Percentiles rank a stretch among this genome's conserved stretches.
phyloP scores from a whole-genome alignment of 2,329 filamentous ascomycete genomes.

The Aspergillus sojae region DNA sequence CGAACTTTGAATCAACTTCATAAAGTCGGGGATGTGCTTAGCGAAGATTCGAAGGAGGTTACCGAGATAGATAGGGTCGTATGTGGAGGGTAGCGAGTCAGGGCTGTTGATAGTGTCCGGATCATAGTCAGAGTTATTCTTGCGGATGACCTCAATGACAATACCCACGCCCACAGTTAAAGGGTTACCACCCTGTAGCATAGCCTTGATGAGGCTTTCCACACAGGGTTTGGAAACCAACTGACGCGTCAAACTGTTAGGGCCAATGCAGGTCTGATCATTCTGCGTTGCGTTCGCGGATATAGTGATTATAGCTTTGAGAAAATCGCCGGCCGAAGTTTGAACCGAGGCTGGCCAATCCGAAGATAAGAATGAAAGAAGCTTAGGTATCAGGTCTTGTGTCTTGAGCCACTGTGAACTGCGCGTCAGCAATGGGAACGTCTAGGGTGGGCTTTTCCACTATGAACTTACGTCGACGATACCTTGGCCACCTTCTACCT shows the following conservation, averaged over 20 bases:
- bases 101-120: slow-evolving; percentile 80
- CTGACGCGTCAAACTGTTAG: slow-evolving; percentile 93
- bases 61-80: slow-evolving; percentile 94
- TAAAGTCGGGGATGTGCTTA: slow-evolving; percentile 88
- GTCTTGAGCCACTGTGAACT: slow-evolving; percentile 78
- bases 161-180: slow-evolving; percentile 96
- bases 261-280: slow-evolving; percentile 97
- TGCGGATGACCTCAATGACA: slow-evolving; percentile 96
- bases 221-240: slow-evolving; percentile 86
- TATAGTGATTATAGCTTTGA: slow-evolving; percentile 98
- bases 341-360: slow-evolving; percentile 88
- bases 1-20: slow-evolving; percentile 81
- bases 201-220: slow-evolving; percentile 81
- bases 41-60: slow-evolving; percentile 87
- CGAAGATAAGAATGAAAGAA: slow-evolving; percentile 83
- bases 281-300: slow-evolving; percentile 98
- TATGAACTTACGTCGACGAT: slow-evolving; percentile 77
- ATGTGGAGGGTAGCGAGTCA: slow-evolving; percentile 75
- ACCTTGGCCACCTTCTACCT: slow-evolving; percentile 85
- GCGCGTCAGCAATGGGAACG: slow-evolving; percentile 8
- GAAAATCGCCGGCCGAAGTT: slow-evolving; percentile 93
- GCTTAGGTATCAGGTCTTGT: slow-evolving; percentile 80
- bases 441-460: not conserved
- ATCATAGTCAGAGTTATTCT: slow-evolving; percentile 99
- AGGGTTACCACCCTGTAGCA: slow-evolving; percentile 91